Conservation (phyloP, 495 filamentous ascomycete species). For the Entonaema liquescens region DNA sequence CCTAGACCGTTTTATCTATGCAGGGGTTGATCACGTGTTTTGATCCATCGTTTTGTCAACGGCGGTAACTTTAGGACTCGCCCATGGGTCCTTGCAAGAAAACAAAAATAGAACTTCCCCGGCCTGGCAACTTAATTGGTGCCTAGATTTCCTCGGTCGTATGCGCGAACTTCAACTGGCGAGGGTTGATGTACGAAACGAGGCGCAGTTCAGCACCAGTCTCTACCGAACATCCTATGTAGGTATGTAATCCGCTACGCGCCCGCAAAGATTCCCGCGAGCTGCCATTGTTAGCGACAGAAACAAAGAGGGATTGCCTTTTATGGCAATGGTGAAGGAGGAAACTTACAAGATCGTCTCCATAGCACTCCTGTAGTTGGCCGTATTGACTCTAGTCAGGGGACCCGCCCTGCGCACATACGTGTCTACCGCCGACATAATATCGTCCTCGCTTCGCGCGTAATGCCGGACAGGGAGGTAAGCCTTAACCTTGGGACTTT, state of each 20-base stretch:
- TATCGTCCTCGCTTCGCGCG: not conserved
- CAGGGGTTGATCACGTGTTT: not conserved
- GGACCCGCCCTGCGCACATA: not conserved
- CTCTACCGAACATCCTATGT: conserved; percentile 5
- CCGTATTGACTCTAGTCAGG: not conserved
- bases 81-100: not conserved
- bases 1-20: not conserved
- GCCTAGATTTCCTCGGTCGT: not conserved
- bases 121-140: not conserved
- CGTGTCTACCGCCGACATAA: not conserved
- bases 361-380: not conserved
- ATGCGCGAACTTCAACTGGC: not conserved
- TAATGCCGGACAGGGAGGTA: conserved; percentile 16
- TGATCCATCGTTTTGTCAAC: not conserved
- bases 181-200: conserved; percentile 9
- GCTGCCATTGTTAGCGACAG: not conserved
- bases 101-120: not conserved
- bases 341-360: not conserved
- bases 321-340: too few species aligned
- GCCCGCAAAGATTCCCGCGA: not conserved
- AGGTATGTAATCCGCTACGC: not conserved
- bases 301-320: too few species aligned
- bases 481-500: not conserved
- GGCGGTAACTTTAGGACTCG: too few species aligned
- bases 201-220: not conserved